phyloP scores from a whole-genome alignment of 805 yeast genomes.

The Torulaspora maleeae region DNA sequence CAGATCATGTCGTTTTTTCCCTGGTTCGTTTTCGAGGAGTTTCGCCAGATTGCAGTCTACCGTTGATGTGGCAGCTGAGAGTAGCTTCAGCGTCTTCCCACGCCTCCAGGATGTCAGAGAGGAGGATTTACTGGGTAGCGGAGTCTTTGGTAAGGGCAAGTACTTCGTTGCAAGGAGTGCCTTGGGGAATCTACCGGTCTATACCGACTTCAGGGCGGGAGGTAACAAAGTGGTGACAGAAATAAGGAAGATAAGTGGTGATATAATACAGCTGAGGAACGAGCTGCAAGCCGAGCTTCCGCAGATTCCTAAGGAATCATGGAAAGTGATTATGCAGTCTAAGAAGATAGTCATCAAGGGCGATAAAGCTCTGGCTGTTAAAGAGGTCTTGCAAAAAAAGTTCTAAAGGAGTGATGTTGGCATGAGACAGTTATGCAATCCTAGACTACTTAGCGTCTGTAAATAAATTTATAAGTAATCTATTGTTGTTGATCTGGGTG shows the following conservation, averaged over 20 bases:
- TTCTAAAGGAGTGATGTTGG: constrained; percentile 11
- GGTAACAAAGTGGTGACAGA: constrained; percentile 65
- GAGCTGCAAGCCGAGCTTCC: constrained; percentile 56
- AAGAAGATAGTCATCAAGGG: constrained; percentile 53
- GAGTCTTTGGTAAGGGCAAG: constrained; percentile 28
- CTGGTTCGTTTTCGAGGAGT: constrained; percentile 1
- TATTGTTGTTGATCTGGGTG: neutral
- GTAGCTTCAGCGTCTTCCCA: constrained; percentile 25
- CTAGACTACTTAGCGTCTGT: constrained; percentile 6
- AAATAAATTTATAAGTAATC: constrained; percentile 14
- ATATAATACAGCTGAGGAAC: constrained; percentile 55
- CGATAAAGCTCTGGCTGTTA: constrained; percentile 38
- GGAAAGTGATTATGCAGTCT: constrained; percentile 48
- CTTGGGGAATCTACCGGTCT: constrained; percentile 76
- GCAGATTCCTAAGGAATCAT: constrained; percentile 42
- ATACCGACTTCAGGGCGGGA: constrained; percentile 55
- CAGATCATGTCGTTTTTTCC: constrained; percentile 1
- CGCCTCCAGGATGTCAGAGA: constrained; percentile 30
- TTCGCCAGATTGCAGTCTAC: constrained; percentile 10
- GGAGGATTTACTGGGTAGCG: constrained; percentile 28
- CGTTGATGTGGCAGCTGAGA: constrained; percentile 1
- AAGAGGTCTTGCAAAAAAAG: constrained; percentile 23
- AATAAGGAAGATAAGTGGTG: constrained; percentile 66
- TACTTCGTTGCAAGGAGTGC: constrained; percentile 46
- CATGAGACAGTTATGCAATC: neutral